phyloP scores from a whole-genome alignment of 2,329 filamentous ascomycete genomes.

The Trichophyton simii region DNA sequence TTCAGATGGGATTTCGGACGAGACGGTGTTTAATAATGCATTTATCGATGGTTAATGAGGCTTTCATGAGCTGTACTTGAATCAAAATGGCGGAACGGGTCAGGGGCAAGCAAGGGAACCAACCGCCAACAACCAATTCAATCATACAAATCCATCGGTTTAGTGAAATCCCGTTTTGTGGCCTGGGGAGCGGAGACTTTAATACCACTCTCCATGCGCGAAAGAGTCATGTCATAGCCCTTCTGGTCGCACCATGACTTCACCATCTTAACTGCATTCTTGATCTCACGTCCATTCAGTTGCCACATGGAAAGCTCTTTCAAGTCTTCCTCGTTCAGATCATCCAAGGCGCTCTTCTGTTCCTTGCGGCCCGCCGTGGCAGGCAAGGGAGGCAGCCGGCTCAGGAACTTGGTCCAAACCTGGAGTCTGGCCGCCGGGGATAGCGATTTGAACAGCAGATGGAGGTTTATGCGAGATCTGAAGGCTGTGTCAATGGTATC shows the following conservation, averaged over 20 bases:
- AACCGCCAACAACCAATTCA: neutral
- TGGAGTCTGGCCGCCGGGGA: constrained; percentile 26
- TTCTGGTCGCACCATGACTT: constrained; percentile 37
- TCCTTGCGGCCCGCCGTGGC: neutral
- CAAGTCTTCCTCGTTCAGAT: constrained; percentile 22
- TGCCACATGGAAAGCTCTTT: constrained; percentile 29
- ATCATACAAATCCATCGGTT: constrained; percentile 1
- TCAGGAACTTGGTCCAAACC: constrained; percentile 37
- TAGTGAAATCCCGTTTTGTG: constrained; percentile 8
- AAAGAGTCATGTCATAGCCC: constrained; percentile 32
- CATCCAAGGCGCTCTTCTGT: constrained; percentile 3
- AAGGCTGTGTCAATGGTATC: constrained; percentile 25
- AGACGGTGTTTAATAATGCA: no score
- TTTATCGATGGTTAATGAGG: neutral
- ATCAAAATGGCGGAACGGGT: neutral
- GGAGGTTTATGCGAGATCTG: constrained; percentile 37
- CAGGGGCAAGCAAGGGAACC: neutral
- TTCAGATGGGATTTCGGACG: neutral
- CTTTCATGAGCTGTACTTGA: neutral
- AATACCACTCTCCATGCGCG: constrained; percentile 36
- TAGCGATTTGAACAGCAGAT: constrained; percentile 36
- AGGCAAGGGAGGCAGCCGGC: constrained; percentile 24
- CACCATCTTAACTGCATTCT: constrained; percentile 38
- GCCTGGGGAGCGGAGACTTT: constrained; percentile 32
- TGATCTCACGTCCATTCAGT: constrained; percentile 38